Base-by-base conservation (phyloP, 1,139 yeast species). In the Candida tetrigidarum region DNA sequence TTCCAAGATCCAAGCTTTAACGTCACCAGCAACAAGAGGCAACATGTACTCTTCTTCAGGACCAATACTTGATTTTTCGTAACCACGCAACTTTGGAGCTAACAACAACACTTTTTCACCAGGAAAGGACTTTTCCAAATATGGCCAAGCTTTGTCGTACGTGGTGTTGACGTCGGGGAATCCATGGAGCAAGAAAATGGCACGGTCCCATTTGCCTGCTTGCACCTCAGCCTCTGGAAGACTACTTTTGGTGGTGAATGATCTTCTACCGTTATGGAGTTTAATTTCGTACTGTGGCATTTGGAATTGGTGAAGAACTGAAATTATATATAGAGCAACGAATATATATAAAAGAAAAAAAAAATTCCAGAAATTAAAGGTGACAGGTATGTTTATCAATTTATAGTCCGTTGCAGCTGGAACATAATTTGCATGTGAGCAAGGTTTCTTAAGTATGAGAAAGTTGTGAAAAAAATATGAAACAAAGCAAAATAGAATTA, bases 11-110 rank as follows among this genome's bases (percentile, higher is more conserved):
- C 76, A 73, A 18, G 64, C 64, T 40, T 53, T 51, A 15, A 73
- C 63, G 46, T 74, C 79, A 2, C 54, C 52, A 5, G 78, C 77
- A 18, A 71, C 43, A 44, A 69, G 64, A 15, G 54, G 46, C 23
- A 67, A 49, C 22, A 60, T 53, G 53, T 72, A 70, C 28, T 63
- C 65, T 15, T 50, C 39, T 5, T 53, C 55, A 0, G 55, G 46
- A 14, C 69, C 70, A 43, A 64, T 66, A 33, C 72, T 67, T 18
- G 71, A 64, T 16, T 50, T 49, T 49, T 73, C 78, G 52, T 73
- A 74, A 3, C 79, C 78, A 44, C 78, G 55, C 54, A 74, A 52
- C n/a, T 60, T 51, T 1, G 79, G 79, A 0, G 74, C 69, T 11
- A 74, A 51, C 5, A 68, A 45, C 41, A 74, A 55, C 1, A 60